Percentiles rank a stretch among this genome's conserved stretches.
Evolutionary conservation across 176 grass and related monocot genomes (phyloP).

Genomic region (Oryza meyeriana): DNA sequence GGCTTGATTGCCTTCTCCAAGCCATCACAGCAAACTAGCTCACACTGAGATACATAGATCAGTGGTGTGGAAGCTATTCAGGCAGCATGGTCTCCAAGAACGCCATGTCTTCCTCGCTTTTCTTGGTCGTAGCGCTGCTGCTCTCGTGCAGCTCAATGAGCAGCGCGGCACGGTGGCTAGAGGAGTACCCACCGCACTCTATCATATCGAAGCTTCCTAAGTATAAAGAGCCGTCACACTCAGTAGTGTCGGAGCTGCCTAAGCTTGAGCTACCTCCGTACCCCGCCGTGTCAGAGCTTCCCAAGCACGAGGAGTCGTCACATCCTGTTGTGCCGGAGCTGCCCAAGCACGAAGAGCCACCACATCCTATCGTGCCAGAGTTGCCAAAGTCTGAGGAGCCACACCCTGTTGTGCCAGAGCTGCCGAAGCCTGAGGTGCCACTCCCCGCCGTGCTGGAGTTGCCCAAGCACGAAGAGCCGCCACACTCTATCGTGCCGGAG

Average conservation of each 20-base stretch:
- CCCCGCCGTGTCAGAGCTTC: not conserved
- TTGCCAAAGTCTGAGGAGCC: not conserved
- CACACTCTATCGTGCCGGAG: not conserved
- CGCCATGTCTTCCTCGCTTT: not conserved
- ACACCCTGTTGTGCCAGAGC: not conserved
- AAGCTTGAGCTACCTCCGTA: not conserved
- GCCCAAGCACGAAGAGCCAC: not conserved
- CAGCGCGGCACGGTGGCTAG: not conserved
- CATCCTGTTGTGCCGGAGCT: not conserved
- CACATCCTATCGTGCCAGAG: not conserved
- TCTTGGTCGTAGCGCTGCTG: conserved; percentile 24
- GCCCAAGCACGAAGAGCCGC: not conserved
- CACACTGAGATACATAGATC: not conserved
- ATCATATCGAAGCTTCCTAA: not conserved
- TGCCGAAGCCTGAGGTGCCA: not conserved
- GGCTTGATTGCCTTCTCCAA: not conserved
- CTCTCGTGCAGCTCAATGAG: conserved; percentile 26
- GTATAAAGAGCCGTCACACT: not conserved
- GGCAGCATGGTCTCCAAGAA: conserved; percentile 16
- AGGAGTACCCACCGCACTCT: not conserved
- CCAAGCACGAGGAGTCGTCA: not conserved
- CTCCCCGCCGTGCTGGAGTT: not conserved
- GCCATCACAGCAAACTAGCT: not conserved
- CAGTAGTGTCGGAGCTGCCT: not conserved
- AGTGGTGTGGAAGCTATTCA: too few species aligned